A percentile compares a stretch with the other conserved stretches of the same genome.
Conservation (phyloP, 306 rosid species). For the Fagus crenata region DNA sequence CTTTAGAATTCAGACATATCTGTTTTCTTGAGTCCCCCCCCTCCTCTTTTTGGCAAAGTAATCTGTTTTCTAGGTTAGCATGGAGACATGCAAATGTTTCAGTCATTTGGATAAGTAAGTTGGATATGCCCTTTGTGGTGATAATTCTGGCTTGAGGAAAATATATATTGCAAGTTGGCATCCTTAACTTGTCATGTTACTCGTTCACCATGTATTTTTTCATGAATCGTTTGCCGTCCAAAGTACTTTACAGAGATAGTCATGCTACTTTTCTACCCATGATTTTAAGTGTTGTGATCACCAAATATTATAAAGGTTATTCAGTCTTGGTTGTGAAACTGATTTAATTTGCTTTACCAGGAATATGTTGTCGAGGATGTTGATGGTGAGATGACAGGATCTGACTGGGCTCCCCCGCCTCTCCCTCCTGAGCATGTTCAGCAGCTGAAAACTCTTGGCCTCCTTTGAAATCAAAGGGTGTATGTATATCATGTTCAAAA, state of each 20-base stretch:
- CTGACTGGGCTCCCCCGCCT: conserved; percentile 86
- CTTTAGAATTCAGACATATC: conserved; percentile 1
- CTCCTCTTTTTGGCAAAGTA: too few relatives aligned
- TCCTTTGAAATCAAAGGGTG: conserved; percentile 48
- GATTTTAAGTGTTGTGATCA: neutral
- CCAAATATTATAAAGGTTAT: neutral
- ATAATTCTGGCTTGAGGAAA: neutral
- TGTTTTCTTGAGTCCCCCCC: too few relatives aligned
- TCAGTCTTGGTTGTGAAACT: conserved; percentile 26
- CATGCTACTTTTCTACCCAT: neutral
- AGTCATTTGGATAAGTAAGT: neutral
- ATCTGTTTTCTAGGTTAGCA: neutral
- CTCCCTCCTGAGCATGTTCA: conserved; percentile 90
- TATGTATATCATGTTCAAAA: conserved; percentile 32
- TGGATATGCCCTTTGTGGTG: neutral
- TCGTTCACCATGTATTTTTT: too few relatives aligned
- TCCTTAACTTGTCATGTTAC: neutral
- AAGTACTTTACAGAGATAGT: neutral
- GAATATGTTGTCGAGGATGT: conserved; percentile 97
- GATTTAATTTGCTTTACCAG: conserved; percentile 38
- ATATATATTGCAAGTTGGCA: neutral
- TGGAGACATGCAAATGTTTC: neutral
- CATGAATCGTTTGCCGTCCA: neutral
- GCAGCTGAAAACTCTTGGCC: conserved; percentile 89
- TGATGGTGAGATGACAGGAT: conserved; percentile 87